phyloP scores from a whole-genome alignment of 805 yeast species.

The Zygosaccharomyces rouxii region DNA sequence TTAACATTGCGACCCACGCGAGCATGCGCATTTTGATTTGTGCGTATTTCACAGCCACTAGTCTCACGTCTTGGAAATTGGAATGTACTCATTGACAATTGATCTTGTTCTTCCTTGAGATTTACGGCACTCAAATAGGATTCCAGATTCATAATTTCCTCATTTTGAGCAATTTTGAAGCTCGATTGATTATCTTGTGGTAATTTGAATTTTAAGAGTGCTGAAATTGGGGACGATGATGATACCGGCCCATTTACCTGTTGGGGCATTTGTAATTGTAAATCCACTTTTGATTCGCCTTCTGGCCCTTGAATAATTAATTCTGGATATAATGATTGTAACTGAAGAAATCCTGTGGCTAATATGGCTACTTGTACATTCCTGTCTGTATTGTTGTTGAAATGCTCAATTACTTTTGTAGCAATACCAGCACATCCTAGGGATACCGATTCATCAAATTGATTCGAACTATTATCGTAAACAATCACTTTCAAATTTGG shows the following conservation, averaged over 20 bases:
- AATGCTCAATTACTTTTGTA: conserved; percentile 21
- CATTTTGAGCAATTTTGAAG: conserved; percentile 30
- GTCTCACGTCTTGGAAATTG: conserved; percentile 9
- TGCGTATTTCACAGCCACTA: background rate
- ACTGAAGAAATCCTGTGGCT: conserved; percentile 23
- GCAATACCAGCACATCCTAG: conserved; percentile 29
- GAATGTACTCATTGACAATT: conserved; percentile 10
- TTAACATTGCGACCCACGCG: conserved; percentile 1
- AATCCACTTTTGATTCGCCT: conserved; percentile 7
- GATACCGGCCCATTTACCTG: conserved; percentile 26
- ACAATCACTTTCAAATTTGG: conserved; percentile 22
- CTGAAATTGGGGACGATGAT: conserved; percentile 32
- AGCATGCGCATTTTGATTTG: background rate
- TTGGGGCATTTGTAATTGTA: conserved; percentile 6
- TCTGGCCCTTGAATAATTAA: conserved; percentile 5
- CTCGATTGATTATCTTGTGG: conserved; percentile 22
- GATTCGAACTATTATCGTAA: conserved; percentile 26
- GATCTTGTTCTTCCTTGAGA: conserved; percentile 25
- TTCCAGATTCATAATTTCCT: conserved; percentile 30
- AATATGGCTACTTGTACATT: conserved; percentile 15
- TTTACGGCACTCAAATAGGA: conserved; percentile 32
- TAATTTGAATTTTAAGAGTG: conserved; percentile 31
- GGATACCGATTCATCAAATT: conserved; percentile 24
- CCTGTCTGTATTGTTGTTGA: background rate
- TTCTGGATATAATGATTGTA: conserved; percentile 20